Base-by-base conservation (phyloP, 441 rosid species). In the Populus hybrid region DNA sequence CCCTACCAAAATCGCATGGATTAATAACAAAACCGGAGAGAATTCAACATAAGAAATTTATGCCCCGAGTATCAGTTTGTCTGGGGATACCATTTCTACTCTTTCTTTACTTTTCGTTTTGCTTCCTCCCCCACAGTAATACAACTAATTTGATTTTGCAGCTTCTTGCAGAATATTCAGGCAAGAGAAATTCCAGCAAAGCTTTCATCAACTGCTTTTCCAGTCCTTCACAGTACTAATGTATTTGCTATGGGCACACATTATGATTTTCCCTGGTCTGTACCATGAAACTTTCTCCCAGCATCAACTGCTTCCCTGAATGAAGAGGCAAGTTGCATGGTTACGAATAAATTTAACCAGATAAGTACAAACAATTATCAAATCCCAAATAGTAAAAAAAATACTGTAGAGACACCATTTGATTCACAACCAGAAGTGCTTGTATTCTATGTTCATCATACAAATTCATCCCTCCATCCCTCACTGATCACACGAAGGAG, bases 291-390 rank as follows among this genome's bases (percentile, higher is more conserved):
- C 86, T 88, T 84, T 75, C 89, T 89, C 73, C 97, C 97, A 1
- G 97, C 95, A 50, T 90, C 95, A 26, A 90, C 94, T 0, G 98
- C 92, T 84, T 93, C 94, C 86, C 98, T 93, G 96, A 68, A 77
- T 33, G 28, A 24, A 74, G 45, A 33, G 45, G 38, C 14, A 11
- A 63, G 61, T 16, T 53, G 66, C 35, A 9, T 33, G 3, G 45
- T 74, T 18, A 28, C 50, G 28, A 12, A n/a, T 3, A 50, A 6
- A 11, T 1, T 61, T 7, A 64, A 21, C 31, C 68, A 33, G 11
- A 28, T 16, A 73, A 29, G 21, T 73, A 7, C 6, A 31, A 68
- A 20, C 18, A 74, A 0, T 2, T 31, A 50, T 23, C 24, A 74
- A 45, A 21, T 74, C 59, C 56, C 56, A 64, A 7, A 8, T 35